phyloP scores from a whole-genome alignment of 2,329 filamentous ascomycete genomes.

The Monilinia fructigena region DNA sequence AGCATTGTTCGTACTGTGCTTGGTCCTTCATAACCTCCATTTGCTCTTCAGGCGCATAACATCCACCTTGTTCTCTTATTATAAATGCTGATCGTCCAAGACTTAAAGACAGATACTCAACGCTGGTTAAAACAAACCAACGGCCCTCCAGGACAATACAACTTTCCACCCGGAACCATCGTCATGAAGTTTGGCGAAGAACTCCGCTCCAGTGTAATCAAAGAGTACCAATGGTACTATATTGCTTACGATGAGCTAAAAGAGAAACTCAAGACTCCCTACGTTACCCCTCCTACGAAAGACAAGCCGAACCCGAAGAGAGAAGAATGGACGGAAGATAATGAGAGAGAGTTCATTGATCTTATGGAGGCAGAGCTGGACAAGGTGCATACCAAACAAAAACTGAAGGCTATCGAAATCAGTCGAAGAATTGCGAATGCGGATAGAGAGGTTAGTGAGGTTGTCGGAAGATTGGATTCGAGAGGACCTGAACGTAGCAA shows the following conservation, averaged over 20 bases:
- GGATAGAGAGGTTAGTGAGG: slow-evolving; percentile 86
- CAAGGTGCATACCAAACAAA: slow-evolving; percentile 96
- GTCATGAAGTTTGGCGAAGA: slow-evolving; percentile 92
- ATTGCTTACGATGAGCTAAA: slow-evolving; percentile 97
- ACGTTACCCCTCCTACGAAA: slow-evolving; percentile 50
- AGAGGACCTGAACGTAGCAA: slow-evolving; percentile 48
- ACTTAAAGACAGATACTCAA: slow-evolving; percentile 31
- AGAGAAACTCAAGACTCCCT: slow-evolving; percentile 74
- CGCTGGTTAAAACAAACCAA: slow-evolving; percentile 27
- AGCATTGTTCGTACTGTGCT: neutral
- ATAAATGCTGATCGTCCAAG: slow-evolving; percentile 36
- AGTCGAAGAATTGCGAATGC: slow-evolving; percentile 82
- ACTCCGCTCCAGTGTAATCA: slow-evolving; percentile 90
- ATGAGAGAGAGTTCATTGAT: slow-evolving; percentile 84
- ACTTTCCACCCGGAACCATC: slow-evolving; percentile 49
- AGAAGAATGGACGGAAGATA: slow-evolving; percentile 81
- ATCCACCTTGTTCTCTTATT: neutral
- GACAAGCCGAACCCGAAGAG: slow-evolving; percentile 50
- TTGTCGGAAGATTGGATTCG: slow-evolving; percentile 72
- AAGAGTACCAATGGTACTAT: slow-evolving; percentile 97
- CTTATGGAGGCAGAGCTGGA: slow-evolving; percentile 89
- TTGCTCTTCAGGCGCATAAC: neutral
- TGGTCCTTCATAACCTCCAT: neutral
- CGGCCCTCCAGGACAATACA: slow-evolving; percentile 27
- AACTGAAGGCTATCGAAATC: slow-evolving; percentile 96